Evolutionary conservation across 495 filamentous ascomycete species (phyloP), one percentile per base, ranked within the genome.

Genomic region (Elaphomyces granulatus): DNA sequence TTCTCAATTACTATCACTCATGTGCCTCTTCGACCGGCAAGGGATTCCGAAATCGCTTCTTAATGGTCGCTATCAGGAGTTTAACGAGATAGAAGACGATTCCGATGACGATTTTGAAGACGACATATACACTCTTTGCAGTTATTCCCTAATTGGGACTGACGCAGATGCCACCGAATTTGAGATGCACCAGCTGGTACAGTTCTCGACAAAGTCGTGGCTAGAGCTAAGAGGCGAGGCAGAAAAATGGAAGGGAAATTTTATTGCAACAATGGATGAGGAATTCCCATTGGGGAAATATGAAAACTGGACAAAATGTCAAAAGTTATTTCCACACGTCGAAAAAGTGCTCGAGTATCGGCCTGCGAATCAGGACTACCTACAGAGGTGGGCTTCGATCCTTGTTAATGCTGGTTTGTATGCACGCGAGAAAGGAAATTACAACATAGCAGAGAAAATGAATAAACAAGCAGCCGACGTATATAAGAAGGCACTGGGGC

Each of bases 1-100:
- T n/a, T n/a, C n/a, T n/a, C n/a, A n/a, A n/a, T n/a, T 68, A 19
- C 52, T 70, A 14, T 63, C 60, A 6, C 51, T 68, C 8, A 66
- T 70, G 52, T 45, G 51, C 34, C 36, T 60, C 15, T 46, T 66
- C 10, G 61, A 65, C 42, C 48, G 58, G 8, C 54, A 66, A 33
- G 55, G 46, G 9, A 66, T 70, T 41, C 59, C 61, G 8, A 37
- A 51, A 7, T 40, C 45, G 20, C 51, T 66, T 23, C 53, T 69
- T 19, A n/a, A n/a, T n/a, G n/a, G n/a, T n/a, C n/a, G n/a, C n/a
- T n/a, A n/a, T n/a, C n/a, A n/a, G n/a, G n/a, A n/a, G n/a, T n/a
- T n/a, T n/a, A n/a, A n/a, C n/a, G n/a, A n/a, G n/a, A n/a, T n/a
- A n/a, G n/a, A n/a, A n/a, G n/a, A n/a, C n/a, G n/a, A n/a, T n/a